phyloP scores from a whole-genome alignment of 148 eudicot genomes.

The Salicornia ramosissima region DNA sequence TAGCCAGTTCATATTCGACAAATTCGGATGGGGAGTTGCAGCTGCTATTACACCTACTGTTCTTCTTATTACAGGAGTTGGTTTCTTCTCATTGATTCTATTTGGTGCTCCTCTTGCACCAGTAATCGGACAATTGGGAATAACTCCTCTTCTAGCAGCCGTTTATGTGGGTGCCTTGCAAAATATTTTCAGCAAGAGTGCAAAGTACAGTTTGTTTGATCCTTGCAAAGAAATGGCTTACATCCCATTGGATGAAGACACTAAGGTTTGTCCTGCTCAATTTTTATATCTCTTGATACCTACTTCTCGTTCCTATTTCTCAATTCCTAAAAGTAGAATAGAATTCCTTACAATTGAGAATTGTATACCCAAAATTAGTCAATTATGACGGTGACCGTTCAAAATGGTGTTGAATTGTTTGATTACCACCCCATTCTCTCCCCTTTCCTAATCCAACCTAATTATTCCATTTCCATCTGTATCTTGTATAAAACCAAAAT shows the following conservation, averaged over 20 bases:
- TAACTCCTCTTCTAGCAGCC: slow-evolving; percentile 97
- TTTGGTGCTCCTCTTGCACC: slow-evolving; percentile 83
- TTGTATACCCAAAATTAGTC: background rate
- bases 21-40: slow-evolving; percentile 98
- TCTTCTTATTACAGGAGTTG: slow-evolving; percentile 82
- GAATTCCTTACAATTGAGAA: background rate
- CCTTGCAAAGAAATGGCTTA: slow-evolving; percentile 99
- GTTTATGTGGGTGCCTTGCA: slow-evolving; percentile 97
- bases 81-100: slow-evolving; percentile 85
- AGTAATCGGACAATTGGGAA: slow-evolving; percentile 53
- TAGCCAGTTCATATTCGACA: slow-evolving; percentile 90
- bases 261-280: slow-evolving; percentile 60
- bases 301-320: background rate
- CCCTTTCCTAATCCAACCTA: background rate
- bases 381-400: background rate
- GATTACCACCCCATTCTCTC: too few species aligned
- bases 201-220: slow-evolving; percentile 95
- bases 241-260: slow-evolving; percentile 97
- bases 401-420: too few species aligned
- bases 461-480: too few species aligned
- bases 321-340: background rate
- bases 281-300: background rate
- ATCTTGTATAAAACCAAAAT: too few species aligned
- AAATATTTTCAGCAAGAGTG: slow-evolving; percentile 98
- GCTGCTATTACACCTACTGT: slow-evolving; percentile 95